Percentiles rank a stretch among this genome's conserved stretches.
Evolutionary conservation across 495 filamentous ascomycete genomes (phyloP).

Genomic region (Bacidia rubella): DNA sequence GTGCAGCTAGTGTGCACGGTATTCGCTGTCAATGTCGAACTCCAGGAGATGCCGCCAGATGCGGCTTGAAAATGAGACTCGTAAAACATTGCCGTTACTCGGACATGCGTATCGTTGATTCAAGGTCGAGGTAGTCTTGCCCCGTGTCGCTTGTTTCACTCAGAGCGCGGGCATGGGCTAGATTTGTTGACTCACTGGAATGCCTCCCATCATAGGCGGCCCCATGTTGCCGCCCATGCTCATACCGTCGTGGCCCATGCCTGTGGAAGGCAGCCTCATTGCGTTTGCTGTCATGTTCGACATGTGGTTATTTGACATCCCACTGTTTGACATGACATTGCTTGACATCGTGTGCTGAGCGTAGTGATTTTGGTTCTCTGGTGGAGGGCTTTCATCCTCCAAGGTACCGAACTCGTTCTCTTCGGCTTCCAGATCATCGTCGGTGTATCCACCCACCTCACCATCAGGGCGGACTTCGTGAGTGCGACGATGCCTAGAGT

Average conservation of each 20-base stretch:
- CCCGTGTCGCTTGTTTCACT: neutral
- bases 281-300: conserved; percentile 32
- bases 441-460: conserved; percentile 43
- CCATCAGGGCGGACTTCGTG: conserved; percentile 74
- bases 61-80: neutral
- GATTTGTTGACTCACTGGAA: conserved; percentile 2
- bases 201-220: conserved; percentile 2
- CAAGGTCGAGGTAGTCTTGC: neutral
- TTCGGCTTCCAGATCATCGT: conserved; percentile 67
- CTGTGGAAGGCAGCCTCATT: conserved; percentile 28
- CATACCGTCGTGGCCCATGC: conserved; percentile 22
- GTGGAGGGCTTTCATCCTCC: conserved; percentile 55
- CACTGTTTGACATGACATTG: conserved; percentile 18
- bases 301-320: conserved; percentile 46
- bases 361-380: conserved; percentile 22
- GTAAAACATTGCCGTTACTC: neutral
- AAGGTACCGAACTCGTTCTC: conserved; percentile 60
- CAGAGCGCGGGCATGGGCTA: neutral
- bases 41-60: neutral
- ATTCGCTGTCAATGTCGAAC: neutral
- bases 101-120: neutral
- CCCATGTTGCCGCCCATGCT: neutral
- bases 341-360: conserved; percentile 11
- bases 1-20: neutral
- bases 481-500: conserved; percentile 75